A percentile compares a stretch with the other conserved stretches of the same genome.
Evolutionary conservation across 108 stramenopile species (phyloP).

Genomic region (Cyclotella atomus): DNA sequence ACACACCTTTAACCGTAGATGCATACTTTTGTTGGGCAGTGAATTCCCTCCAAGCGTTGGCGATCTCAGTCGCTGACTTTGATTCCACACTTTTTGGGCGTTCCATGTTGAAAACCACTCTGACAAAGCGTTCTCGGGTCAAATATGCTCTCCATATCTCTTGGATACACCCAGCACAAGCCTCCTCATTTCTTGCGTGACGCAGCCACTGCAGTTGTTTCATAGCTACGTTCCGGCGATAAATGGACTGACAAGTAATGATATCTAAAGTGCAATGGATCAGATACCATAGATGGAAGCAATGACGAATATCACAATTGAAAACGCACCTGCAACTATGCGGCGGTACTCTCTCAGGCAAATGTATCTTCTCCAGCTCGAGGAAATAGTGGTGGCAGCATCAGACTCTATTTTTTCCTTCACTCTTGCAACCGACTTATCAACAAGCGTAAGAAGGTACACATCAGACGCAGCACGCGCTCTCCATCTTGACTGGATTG

Average conservation of each 20-base stretch:
- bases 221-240: background rate
- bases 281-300: too few species aligned
- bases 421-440: background rate
- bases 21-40: background rate
- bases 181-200: background rate
- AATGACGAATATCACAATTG: background rate
- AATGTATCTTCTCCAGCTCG: background rate
- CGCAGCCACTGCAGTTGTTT: background rate
- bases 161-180: background rate
- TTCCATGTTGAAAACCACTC: background rate
- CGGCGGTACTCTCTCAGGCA: background rate
- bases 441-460: background rate
- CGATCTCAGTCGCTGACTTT: background rate
- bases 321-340: background rate
- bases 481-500: constrained; percentile 3
- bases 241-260: constrained; percentile 1
- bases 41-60: background rate
- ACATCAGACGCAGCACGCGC: background rate
- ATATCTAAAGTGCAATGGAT: background rate
- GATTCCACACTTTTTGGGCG: background rate
- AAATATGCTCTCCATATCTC: constrained; percentile 1
- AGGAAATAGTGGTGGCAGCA: background rate
- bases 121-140: background rate
- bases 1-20: background rate
- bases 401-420: background rate